Percentiles rank a stretch among this genome's conserved stretches.
phyloP scores from a whole-genome alignment of 2,329 filamentous ascomycete genomes.

The Colletotrichum magnum region DNA sequence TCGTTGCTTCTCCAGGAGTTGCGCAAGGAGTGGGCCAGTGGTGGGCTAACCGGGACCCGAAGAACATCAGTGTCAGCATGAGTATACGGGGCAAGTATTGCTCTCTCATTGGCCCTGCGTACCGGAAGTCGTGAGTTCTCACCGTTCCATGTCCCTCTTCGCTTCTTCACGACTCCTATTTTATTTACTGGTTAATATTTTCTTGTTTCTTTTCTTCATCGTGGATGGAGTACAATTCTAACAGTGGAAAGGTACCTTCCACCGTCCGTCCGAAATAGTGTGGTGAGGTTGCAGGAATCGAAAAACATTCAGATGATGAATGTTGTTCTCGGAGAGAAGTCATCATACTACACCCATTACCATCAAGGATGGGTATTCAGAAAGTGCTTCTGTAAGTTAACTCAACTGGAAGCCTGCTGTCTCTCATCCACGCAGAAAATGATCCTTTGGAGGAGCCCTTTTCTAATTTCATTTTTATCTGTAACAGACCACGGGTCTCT shows the following conservation, averaged over 20 bases:
- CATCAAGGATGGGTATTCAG: conserved; percentile 18
- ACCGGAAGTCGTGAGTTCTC: conserved; percentile 14
- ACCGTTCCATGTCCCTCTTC: not conserved
- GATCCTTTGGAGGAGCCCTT: not conserved
- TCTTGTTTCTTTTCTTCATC: not conserved
- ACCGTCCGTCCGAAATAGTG: conserved; percentile 13
- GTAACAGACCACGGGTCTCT: conserved; percentile 21
- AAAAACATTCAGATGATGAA: conserved; percentile 15
- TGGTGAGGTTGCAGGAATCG: conserved; percentile 17
- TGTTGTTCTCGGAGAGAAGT: conserved; percentile 14
- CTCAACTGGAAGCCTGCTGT: not conserved
- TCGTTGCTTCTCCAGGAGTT: conserved; percentile 1
- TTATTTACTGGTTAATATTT: not conserved
- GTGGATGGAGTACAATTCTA: not conserved
- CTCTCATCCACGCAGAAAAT: not conserved
- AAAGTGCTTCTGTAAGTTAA: conserved; percentile 16
- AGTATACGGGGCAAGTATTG: conserved; percentile 16
- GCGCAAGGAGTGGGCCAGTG: conserved; percentile 11
- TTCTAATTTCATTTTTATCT: not conserved
- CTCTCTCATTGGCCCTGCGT: conserved; percentile 20
- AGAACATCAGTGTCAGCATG: conserved; percentile 12
- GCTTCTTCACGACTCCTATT: not conserved
- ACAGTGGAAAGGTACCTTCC: conserved; percentile 12
- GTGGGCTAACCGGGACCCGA: conserved; percentile 13
- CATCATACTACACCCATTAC: conserved; percentile 19